Evolutionary conservation across 768 basidiomycete species (phyloP), one percentile per base, ranked within the genome.

Genomic region (Lentinula sp.): DNA sequence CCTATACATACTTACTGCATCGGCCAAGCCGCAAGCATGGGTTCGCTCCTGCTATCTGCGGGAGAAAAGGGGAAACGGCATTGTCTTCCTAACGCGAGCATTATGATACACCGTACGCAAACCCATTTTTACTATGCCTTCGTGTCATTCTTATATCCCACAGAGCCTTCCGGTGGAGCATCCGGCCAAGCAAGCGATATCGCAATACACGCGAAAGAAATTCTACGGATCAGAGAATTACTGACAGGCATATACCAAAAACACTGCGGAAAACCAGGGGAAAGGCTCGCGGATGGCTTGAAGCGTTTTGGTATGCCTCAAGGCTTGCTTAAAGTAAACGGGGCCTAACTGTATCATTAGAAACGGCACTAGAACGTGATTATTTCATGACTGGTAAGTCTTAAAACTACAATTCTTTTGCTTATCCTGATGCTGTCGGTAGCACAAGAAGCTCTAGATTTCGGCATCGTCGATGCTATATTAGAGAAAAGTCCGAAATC

Each of bases 1-100:
- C 93, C 95, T 1, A 95, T 98, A 63, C 94, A 97, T 70, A 98
- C 96, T 1, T 98, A 97, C 75, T 94, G 95, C 70, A 82, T 98
- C 62, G 95, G 96, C 23, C 87, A 95, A 72, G 96, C 96, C 31
- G 93, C 92, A 61, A 94, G 91, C 28, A 98, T 98, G 96, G 96
- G 94, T 7, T 95, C 93, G 52, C 80, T 98, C 53, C 82, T 98
- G 16, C 83, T 98, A 4, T 90, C 93, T 9, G 94, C 93, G 52
- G 95, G 94, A 39, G 93, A 90, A 76, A 86, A 81, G 65, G 95
- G 95, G 39, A 93, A 95, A 71, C 82, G 96, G 34, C 94, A 94
- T 70, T 90, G 90, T 66, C 81, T 98, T 61, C 93, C 94, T 11
- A 91, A 98, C 70, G 89, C 94, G 18, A 93, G 90, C 70, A 93